These are phyloP conservation scores for Vitis cinerea DNA, from an alignment of 164 flowering plant genomes.

Conservation along the genomic window DNA sequence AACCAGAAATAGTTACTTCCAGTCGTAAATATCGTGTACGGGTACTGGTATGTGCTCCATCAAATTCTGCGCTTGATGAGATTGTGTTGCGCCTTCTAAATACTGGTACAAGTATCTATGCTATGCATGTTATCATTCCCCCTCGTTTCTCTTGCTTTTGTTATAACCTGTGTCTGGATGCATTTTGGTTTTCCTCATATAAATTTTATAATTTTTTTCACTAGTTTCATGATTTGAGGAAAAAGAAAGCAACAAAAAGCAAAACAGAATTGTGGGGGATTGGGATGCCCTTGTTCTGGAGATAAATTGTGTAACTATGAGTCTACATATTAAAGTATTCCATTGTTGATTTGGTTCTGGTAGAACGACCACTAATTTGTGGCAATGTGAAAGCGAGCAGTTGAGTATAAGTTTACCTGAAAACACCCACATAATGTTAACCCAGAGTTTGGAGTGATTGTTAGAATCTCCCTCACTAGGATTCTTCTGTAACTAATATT, in stretches of 20 bases:
- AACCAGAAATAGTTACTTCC: constrained; percentile 86
- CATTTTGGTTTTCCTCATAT: not conserved
- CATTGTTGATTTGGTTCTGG: not conserved
- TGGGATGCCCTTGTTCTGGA: not conserved
- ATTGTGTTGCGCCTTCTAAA: constrained; percentile 84
- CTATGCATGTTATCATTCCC: not conserved
- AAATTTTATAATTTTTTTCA: not conserved
- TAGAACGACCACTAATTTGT: not conserved
- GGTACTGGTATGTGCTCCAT: constrained; percentile 97
- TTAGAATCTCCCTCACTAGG: no score
- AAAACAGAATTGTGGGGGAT: not conserved
- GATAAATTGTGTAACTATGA: not conserved
- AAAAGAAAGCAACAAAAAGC: not conserved
- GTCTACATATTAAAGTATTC: not conserved
- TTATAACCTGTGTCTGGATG: not conserved
- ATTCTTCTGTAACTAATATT: no score
- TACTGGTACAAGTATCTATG: constrained; percentile 45
- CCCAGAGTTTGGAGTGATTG: no score
- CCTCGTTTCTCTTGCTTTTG: not conserved
- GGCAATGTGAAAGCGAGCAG: no score
- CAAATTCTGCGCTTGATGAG: constrained; percentile 98
- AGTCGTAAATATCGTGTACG: constrained; percentile 90
- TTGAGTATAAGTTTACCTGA: no score
- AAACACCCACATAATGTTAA: no score
- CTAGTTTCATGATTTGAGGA: not conserved